Percentiles rank a stretch among this genome's conserved stretches.
phyloP scores from a whole-genome alignment of 768 basidiomycete species.

The Sistotremastrum niveocremeum region DNA sequence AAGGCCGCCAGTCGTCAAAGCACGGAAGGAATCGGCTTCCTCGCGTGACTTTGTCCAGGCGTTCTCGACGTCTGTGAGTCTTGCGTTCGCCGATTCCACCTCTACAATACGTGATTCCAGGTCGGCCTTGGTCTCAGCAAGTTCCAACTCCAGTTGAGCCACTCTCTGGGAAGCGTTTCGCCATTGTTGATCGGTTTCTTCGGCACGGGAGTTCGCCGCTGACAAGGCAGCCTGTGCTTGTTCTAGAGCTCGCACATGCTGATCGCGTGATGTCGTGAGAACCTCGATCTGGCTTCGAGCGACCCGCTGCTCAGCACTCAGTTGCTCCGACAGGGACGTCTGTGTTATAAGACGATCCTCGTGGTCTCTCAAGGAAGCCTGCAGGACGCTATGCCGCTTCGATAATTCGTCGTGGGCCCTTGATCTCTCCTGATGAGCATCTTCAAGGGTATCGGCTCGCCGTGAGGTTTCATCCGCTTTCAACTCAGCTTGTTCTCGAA shows the following conservation, averaged over 20 bases:
- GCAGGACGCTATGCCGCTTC: slow-evolving; percentile 42
- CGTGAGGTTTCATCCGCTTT: slow-evolving; percentile 60
- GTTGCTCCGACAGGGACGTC: slow-evolving; percentile 60
- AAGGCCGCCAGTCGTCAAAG: slow-evolving; percentile 72
- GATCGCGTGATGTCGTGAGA: slow-evolving; percentile 53
- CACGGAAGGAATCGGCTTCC: slow-evolving; percentile 83
- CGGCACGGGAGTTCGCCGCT: slow-evolving; percentile 60
- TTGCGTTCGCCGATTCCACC: slow-evolving; percentile 49
- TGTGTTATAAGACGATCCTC: slow-evolving; percentile 60
- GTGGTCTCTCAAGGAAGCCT: slow-evolving; percentile 61
- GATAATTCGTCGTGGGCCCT: slow-evolving; percentile 63
- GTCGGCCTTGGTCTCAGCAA: slow-evolving; percentile 70
- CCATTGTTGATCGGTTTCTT: slow-evolving; percentile 67
- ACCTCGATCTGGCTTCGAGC: slow-evolving; percentile 60
- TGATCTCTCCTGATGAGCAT: slow-evolving; percentile 33
- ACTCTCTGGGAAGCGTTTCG: slow-evolving; percentile 59
- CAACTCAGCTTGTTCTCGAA: slow-evolving; percentile 69
- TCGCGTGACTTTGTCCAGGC: slow-evolving; percentile 86
- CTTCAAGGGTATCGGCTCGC: slow-evolving; percentile 65
- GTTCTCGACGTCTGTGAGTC: slow-evolving; percentile 73
- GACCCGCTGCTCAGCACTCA: slow-evolving; percentile 61
- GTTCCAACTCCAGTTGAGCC: slow-evolving; percentile 55
- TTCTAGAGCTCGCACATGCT: slow-evolving; percentile 79
- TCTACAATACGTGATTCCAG: slow-evolving; percentile 65
- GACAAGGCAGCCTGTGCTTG: slow-evolving; percentile 70